Percentiles rank a stretch among this genome's conserved stretches.
These are phyloP conservation scores for Leccinellum albellum DNA, from an alignment of 768 basidiomycete species.

Conservation along the genomic window DNA sequence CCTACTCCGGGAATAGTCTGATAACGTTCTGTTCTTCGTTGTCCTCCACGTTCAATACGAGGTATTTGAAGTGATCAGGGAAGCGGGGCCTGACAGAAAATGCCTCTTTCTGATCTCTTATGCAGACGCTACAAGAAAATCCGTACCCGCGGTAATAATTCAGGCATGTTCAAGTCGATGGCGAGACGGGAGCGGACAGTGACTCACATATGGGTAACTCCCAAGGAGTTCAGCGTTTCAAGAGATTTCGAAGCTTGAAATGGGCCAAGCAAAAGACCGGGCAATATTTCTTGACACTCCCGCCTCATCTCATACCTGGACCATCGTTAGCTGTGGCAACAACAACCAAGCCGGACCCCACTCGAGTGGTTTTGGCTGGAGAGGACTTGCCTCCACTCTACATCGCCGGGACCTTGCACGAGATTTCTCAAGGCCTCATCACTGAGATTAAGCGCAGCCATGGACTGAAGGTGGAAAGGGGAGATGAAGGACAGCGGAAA, in stretches of 20 bases:
- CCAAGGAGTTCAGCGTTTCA: slow-evolving; percentile 57
- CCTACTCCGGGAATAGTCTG: slow-evolving; percentile 80
- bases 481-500: not conserved
- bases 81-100: slow-evolving; percentile 88
- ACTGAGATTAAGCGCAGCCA: slow-evolving; percentile 24
- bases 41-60: slow-evolving; percentile 84
- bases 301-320: slow-evolving; percentile 89
- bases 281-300: slow-evolving; percentile 90
- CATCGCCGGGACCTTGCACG: slow-evolving; percentile 75
- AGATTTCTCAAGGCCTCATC: slow-evolving; percentile 51
- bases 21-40: slow-evolving; percentile 95
- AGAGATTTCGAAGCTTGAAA: slow-evolving; percentile 86
- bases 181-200: not conserved
- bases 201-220: slow-evolving; percentile 78
- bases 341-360: not conserved
- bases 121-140: slow-evolving; percentile 60
- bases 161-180: not conserved
- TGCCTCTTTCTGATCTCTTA: slow-evolving; percentile 84
- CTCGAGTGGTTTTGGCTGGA: not conserved
- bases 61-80: slow-evolving; percentile 70
- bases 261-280: slow-evolving; percentile 78
- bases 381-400: slow-evolving; percentile 72
- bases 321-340: slow-evolving; percentile 10
- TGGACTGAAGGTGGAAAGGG: slow-evolving; percentile 2
- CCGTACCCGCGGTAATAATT: not conserved